Evolutionary conservation across 805 yeast genomes (phyloP).

Genomic region (Priceomyces medius): DNA sequence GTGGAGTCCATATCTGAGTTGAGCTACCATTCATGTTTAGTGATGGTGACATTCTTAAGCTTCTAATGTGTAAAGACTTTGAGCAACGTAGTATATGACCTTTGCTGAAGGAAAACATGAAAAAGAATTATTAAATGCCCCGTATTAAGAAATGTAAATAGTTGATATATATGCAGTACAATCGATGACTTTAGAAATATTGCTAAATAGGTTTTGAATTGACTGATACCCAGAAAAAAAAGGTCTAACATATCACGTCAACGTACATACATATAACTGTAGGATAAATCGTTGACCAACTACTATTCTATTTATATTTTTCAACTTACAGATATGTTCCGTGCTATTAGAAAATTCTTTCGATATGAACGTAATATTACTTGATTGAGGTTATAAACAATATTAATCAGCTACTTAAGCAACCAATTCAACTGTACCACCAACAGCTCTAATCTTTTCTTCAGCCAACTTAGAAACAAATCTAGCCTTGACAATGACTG

Average conservation of each 20-base stretch:
- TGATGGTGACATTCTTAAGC: slow-evolving; percentile 3
- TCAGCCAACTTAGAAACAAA: slow-evolving; percentile 98
- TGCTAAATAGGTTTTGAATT: too few species aligned
- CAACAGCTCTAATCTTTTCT: slow-evolving; percentile 99
- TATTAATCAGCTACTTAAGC: slow-evolving; percentile 58
- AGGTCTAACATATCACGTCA: too few species aligned
- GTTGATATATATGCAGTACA: background rate
- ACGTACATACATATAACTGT: too few species aligned
- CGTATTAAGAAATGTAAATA: slow-evolving; percentile 2
- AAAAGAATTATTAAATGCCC: background rate
- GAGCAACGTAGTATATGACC: background rate
- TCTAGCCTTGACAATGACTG: slow-evolving; percentile 99
- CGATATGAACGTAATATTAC: slow-evolving; percentile 12
- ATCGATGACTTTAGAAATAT: background rate
- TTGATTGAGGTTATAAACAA: slow-evolving; percentile 11
- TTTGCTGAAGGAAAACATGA: background rate
- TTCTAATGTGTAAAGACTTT: background rate
- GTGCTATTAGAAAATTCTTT: background rate
- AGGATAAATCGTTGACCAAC: too few species aligned
- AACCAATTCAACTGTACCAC: slow-evolving; percentile 99
- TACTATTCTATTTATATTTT: background rate
- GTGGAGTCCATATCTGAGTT: slow-evolving; percentile 52
- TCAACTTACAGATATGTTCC: background rate
- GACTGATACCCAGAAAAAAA: too few species aligned
- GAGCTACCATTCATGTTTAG: background rate